phyloP scores from a whole-genome alignment of 164 flowering plant species.

The Vitis labrusca region DNA sequence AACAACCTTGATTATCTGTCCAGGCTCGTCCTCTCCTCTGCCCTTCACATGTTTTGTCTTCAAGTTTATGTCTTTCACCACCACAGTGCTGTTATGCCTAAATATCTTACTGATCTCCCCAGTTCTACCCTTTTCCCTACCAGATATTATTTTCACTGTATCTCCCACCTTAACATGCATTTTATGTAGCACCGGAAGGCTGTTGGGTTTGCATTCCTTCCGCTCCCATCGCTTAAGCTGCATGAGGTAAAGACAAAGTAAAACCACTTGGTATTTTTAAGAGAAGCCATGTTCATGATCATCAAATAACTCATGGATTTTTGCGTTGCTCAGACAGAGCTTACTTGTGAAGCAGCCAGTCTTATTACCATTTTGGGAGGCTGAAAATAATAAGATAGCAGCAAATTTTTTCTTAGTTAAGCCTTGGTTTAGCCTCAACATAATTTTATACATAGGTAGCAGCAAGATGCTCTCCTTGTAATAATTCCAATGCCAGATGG shows the following conservation, averaged over 20 bases:
- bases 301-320: too few relatives aligned
- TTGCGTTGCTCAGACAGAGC: not conserved
- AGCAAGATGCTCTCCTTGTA: not conserved
- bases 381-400: not conserved
- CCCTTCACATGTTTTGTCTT: constrained; percentile 94
- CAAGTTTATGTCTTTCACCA: constrained; percentile 80
- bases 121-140: constrained; percentile 80
- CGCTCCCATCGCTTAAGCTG: constrained; percentile 96
- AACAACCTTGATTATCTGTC: constrained; percentile 80
- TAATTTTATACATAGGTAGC: not conserved
- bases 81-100: constrained; percentile 84
- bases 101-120: constrained; percentile 68
- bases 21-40: constrained; percentile 74
- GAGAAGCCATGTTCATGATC: not conserved
- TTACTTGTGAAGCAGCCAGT: not conserved
- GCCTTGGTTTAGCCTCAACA: not conserved
- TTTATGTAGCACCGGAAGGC: constrained; percentile 84
- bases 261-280: not conserved
- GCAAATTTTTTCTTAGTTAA: not conserved
- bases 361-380: not conserved
- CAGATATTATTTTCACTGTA: constrained; percentile 83
- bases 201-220: constrained; percentile 88
- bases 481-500: not conserved
- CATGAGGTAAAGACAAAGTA: constrained; percentile 6
- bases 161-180: constrained; percentile 97